These are phyloP conservation scores for Macrolepiota fuliginosa DNA, from an alignment of 768 basidiomycete species.

Conservation along the genomic window DNA sequence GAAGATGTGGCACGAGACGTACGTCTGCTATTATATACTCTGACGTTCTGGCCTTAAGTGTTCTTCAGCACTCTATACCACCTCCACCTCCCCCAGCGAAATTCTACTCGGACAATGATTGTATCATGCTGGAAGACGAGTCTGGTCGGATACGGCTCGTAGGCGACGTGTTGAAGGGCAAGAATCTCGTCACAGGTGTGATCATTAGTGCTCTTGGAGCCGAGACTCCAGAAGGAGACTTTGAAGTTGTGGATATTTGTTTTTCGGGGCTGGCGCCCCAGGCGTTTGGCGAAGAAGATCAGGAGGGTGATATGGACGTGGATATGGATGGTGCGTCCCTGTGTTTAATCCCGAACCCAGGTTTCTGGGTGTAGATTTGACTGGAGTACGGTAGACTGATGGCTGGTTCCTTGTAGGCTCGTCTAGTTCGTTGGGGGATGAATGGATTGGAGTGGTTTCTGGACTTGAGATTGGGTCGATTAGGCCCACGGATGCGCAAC, in stretches of 20 bases:
- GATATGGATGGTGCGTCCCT: conserved; percentile 63
- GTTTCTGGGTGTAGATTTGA: conserved; percentile 4
- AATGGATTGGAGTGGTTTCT: conserved; percentile 85
- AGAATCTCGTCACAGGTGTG: conserved; percentile 83
- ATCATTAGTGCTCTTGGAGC: conserved; percentile 88
- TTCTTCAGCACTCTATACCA: conserved; percentile 77
- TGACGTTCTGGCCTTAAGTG: background rate
- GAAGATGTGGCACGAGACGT: conserved; percentile 94
- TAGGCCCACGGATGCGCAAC: conserved; percentile 63
- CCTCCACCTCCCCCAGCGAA: conserved; percentile 76
- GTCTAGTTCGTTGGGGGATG: conserved; percentile 36
- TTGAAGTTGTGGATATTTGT: conserved; percentile 90
- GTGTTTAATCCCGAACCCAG: background rate
- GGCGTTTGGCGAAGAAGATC: conserved; percentile 25
- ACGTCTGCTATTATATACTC: conserved; percentile 5
- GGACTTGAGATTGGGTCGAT: conserved; percentile 78
- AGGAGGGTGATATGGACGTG: conserved; percentile 56
- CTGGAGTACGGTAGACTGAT: conserved; percentile 3
- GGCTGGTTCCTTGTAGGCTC: conserved; percentile 6
- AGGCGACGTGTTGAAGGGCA: conserved; percentile 62
- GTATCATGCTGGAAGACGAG: conserved; percentile 92
- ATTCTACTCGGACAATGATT: conserved; percentile 75
- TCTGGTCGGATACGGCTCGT: conserved; percentile 89
- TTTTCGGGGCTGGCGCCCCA: conserved; percentile 82
- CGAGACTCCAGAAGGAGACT: conserved; percentile 87